phyloP scores from a whole-genome alignment of 352 stramenopile genomes.

The Phytopythium sindhum region DNA sequence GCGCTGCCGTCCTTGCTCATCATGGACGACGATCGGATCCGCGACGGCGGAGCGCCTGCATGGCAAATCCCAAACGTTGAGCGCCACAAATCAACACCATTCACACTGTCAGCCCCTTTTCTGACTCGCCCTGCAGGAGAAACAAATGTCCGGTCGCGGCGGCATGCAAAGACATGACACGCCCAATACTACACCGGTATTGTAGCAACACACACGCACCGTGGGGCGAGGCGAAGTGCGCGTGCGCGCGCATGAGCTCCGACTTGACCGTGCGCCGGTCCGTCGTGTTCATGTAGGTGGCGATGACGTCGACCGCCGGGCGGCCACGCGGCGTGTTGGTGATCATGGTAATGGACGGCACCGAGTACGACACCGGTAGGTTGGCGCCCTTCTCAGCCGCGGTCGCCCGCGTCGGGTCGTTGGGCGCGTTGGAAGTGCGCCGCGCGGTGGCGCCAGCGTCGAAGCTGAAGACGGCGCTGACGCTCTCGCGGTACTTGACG shows the following conservation, averaged over 20 bases:
- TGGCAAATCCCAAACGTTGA: slow-evolving; percentile 9
- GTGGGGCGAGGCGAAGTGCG: slow-evolving; percentile 70
- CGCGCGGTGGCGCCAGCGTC: slow-evolving; percentile 34
- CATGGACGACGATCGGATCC: slow-evolving; percentile 62
- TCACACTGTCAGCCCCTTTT: slow-evolving; percentile 21
- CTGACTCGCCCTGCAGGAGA: neutral
- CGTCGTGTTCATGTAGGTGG: slow-evolving; percentile 88
- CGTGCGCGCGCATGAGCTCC: slow-evolving; percentile 71
- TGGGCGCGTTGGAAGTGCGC: slow-evolving; percentile 43
- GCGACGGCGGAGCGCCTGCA: slow-evolving; percentile 32
- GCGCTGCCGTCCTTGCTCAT: slow-evolving; percentile 77
- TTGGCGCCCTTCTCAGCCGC: slow-evolving; percentile 32
- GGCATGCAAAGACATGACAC: slow-evolving; percentile 3
- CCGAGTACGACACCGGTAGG: slow-evolving; percentile 68
- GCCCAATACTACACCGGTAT: neutral
- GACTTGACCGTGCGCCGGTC: slow-evolving; percentile 76
- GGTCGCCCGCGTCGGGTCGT: slow-evolving; percentile 30
- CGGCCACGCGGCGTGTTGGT: slow-evolving; percentile 66
- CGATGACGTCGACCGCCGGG: slow-evolving; percentile 80
- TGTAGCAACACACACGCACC: slow-evolving; percentile 21
- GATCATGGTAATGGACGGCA: slow-evolving; percentile 50
- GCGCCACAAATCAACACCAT: slow-evolving; percentile 6
- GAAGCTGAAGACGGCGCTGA: slow-evolving; percentile 52
- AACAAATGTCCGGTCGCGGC: neutral
- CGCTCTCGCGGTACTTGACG: slow-evolving; percentile 56